phyloP scores from a whole-genome alignment of 352 stramenopile species.

The Poterioochromonas sp. region DNA sequence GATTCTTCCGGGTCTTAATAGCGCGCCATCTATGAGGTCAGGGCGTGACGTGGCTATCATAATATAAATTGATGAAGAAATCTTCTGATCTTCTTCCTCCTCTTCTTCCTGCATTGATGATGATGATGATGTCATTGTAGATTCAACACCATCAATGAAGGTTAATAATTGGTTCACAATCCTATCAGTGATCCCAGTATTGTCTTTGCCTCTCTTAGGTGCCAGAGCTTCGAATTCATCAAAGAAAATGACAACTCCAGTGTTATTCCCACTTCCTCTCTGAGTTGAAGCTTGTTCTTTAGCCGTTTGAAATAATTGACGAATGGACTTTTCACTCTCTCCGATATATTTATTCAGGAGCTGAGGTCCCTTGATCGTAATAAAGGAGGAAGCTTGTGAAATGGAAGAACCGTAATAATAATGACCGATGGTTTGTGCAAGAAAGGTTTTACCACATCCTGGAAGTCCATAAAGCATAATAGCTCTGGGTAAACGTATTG shows the following conservation, averaged over 20 bases:
- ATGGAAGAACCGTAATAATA: no score
- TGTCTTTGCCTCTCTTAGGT: slow-evolving; percentile 51
- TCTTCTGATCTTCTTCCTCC: neutral
- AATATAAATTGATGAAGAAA: slow-evolving; percentile 66
- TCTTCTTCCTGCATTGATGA: neutral
- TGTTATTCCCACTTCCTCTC: no score
- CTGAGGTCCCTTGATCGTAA: slow-evolving; percentile 81
- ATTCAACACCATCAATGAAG: slow-evolving; percentile 91
- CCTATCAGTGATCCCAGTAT: slow-evolving; percentile 87
- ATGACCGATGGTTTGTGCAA: slow-evolving; percentile 95
- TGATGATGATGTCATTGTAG: slow-evolving; percentile 45
- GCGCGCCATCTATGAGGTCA: slow-evolving; percentile 91
- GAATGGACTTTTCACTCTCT: slow-evolving; percentile 82
- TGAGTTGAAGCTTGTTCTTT: slow-evolving; percentile 88
- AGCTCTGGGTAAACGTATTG: slow-evolving; percentile 62
- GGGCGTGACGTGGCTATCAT: slow-evolving; percentile 87
- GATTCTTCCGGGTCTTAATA: slow-evolving; percentile 84
- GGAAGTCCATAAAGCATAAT: slow-evolving; percentile 97
- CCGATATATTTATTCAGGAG: slow-evolving; percentile 99
- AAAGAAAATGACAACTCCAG: slow-evolving; percentile 99
- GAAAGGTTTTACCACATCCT: slow-evolving; percentile 93
- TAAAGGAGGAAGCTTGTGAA: slow-evolving; percentile 95
- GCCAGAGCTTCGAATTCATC: slow-evolving; percentile 98
- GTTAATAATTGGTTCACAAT: slow-evolving; percentile 96
- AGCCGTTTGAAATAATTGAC: slow-evolving; percentile 98